Conservation (phyloP, 2,329 filamentous ascomycete genomes). For the Neoascochyta sp. region DNA sequence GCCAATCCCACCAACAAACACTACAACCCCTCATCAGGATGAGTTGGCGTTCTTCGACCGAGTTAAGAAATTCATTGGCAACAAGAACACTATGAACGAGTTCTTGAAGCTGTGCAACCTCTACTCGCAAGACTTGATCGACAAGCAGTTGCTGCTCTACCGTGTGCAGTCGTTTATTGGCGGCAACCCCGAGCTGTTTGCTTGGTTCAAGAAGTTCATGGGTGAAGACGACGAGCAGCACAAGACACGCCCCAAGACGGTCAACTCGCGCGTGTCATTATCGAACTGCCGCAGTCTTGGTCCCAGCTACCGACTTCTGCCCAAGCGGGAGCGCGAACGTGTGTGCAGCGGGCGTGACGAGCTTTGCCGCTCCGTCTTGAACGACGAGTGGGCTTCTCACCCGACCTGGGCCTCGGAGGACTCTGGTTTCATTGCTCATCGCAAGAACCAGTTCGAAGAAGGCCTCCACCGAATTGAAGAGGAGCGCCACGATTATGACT, state of each 20-base stretch:
- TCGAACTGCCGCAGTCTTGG: constrained; percentile 95
- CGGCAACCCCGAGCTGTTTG: constrained; percentile 81
- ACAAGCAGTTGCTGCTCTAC: constrained; percentile 75
- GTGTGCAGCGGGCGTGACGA: constrained; percentile 92
- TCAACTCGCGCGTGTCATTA: constrained; percentile 79
- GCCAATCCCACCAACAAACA: constrained; percentile 73
- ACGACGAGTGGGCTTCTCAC: constrained; percentile 98
- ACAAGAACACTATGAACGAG: constrained; percentile 88
- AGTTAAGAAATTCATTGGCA: constrained; percentile 92
- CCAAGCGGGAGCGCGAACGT: constrained; percentile 85
- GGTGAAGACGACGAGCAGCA: constrained; percentile 62
- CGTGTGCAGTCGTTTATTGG: constrained; percentile 84
- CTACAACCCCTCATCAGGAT: constrained; percentile 71
- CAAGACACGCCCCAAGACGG: constrained; percentile 56
- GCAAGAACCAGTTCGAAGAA: constrained; percentile 95
- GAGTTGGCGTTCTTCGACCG: constrained; percentile 93
- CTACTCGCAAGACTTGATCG: constrained; percentile 89
- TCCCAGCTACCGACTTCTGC: constrained; percentile 88
- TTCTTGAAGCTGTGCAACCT: constrained; percentile 97
- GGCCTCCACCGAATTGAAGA: constrained; percentile 94
- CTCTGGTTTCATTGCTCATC: constrained; percentile 93
- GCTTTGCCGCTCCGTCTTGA: constrained; percentile 87
- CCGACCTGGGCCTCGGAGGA: constrained; percentile 99
- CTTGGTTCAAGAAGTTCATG: constrained; percentile 82
- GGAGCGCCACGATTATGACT: constrained; percentile 97